These are phyloP conservation scores for Stagonosporopsis chrysanthemi DNA, from an alignment of 2,329 filamentous ascomycete genomes.

Conservation along the genomic window DNA sequence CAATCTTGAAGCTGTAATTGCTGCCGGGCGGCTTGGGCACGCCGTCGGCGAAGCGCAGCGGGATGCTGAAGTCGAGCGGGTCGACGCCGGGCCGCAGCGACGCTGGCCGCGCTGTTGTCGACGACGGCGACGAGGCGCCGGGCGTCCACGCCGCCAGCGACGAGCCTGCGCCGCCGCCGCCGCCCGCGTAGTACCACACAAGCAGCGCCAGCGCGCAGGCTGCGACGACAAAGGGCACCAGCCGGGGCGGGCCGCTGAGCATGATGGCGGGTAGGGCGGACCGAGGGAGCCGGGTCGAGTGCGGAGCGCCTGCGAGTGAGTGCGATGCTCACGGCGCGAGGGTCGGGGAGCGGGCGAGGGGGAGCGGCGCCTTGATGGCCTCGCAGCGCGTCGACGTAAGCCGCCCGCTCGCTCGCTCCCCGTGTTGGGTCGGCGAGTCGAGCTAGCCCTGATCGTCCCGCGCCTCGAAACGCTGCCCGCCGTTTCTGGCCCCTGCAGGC, in stretches of 20 bases:
- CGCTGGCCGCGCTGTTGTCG: conserved; percentile 15
- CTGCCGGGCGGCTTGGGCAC: conserved; percentile 41
- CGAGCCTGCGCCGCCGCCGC: conserved; percentile 19
- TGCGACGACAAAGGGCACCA: conserved; percentile 39
- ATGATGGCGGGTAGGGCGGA: conserved; percentile 32
- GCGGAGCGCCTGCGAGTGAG: neutral
- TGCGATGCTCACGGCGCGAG: conserved; percentile 18
- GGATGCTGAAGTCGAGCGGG: conserved; percentile 47
- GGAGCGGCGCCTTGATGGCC: conserved; percentile 7
- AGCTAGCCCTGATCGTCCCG: conserved; percentile 1
- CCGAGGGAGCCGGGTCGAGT: conserved; percentile 13
- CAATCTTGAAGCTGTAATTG: conserved; percentile 48
- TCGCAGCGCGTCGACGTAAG: conserved; percentile 6
- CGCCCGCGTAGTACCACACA: conserved; percentile 44
- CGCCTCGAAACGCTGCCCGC: too few species aligned
- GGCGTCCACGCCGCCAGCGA: conserved; percentile 26
- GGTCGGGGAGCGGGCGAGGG: conserved; percentile 1
- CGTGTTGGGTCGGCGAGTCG: conserved; percentile 10
- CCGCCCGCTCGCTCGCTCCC: too few species aligned
- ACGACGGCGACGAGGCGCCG: conserved; percentile 13
- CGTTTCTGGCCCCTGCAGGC: too few species aligned
- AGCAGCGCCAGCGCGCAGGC: conserved; percentile 36
- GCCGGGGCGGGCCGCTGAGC: conserved; percentile 47
- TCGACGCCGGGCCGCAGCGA: conserved; percentile 31
- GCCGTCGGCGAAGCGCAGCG: conserved; percentile 43